A percentile compares a stretch with the other conserved stretches of the same genome.
These are phyloP conservation scores for Euptelea pleiosperma DNA, from an alignment of 164 flowering plant species.

Conservation along the genomic window DNA sequence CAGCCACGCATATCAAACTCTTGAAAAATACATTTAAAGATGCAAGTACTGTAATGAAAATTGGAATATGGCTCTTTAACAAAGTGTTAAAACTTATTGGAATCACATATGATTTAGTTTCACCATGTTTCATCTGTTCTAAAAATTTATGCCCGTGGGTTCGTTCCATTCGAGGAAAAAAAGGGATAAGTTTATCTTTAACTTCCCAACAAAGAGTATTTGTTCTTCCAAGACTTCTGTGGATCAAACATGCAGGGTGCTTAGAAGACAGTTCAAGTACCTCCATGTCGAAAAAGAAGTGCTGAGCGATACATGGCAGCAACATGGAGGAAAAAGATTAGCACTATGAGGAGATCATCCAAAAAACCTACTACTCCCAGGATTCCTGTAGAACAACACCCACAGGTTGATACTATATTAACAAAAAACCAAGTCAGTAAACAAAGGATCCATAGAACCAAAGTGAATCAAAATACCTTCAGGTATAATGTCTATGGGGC, in stretches of 20 bases:
- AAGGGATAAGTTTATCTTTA: no score
- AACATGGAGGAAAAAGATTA: slow-evolving; percentile 69
- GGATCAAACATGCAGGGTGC: not conserved
- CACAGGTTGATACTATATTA: not conserved
- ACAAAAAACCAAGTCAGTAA: no score
- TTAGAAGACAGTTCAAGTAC: slow-evolving; percentile 23
- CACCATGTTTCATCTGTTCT: no score
- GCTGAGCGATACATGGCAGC: slow-evolving; percentile 84
- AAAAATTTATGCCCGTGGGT: no score
- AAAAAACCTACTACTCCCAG: slow-evolving; percentile 68
- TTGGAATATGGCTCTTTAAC: no score
- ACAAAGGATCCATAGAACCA: not conserved
- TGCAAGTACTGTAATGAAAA: no score
- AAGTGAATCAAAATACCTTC: slow-evolving; percentile 52
- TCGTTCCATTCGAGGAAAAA: no score
- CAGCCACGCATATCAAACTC: no score
- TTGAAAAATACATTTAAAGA: no score
- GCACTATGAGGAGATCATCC: slow-evolving; percentile 71
- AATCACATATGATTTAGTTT: no score
- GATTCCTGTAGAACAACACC: slow-evolving; percentile 39
- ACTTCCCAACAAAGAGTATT: no score
- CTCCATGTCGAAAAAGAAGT: slow-evolving; percentile 74
- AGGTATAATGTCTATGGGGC: slow-evolving; percentile 92
- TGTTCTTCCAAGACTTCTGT: not conserved
- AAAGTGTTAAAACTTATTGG: no score